Evolutionary conservation across 768 basidiomycete genomes (phyloP).

Genomic region (Lactarius hatsudake): DNA sequence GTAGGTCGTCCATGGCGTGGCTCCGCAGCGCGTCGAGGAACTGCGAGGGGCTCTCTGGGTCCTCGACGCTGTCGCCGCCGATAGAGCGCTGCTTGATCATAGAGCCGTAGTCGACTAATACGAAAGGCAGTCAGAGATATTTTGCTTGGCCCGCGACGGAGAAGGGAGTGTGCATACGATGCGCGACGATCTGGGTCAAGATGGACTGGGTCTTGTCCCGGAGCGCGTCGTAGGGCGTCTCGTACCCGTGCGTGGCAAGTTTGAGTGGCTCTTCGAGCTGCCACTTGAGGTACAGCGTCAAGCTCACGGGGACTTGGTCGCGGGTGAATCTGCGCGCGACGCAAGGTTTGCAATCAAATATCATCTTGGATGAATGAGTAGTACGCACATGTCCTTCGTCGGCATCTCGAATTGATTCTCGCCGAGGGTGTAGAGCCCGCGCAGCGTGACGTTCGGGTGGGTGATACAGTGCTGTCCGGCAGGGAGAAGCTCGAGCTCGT

Average conservation of each 20-base stretch:
- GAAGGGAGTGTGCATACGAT: slow-evolving; percentile 52
- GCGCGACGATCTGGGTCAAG: slow-evolving; percentile 81
- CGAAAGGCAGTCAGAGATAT: neutral
- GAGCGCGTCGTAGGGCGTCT: slow-evolving; percentile 76
- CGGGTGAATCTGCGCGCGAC: slow-evolving; percentile 60
- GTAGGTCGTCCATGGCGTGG: slow-evolving; percentile 85
- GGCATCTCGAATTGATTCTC: slow-evolving; percentile 87
- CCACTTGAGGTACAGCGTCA: slow-evolving; percentile 84
- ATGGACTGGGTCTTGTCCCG: slow-evolving; percentile 84
- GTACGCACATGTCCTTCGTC: slow-evolving; percentile 75
- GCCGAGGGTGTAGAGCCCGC: slow-evolving; percentile 75
- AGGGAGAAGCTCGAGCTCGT: slow-evolving; percentile 72
- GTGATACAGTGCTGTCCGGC: slow-evolving; percentile 86
- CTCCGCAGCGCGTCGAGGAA: slow-evolving; percentile 81
- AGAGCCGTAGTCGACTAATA: slow-evolving; percentile 49
- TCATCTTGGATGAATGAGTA: neutral
- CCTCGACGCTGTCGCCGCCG: slow-evolving; percentile 72
- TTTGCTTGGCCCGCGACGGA: neutral
- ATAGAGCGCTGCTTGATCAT: slow-evolving; percentile 80
- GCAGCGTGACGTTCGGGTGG: slow-evolving; percentile 76
- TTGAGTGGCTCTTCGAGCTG: slow-evolving; percentile 52
- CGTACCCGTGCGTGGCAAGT: slow-evolving; percentile 81
- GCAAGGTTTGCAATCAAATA: neutral
- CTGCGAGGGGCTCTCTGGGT: slow-evolving; percentile 66
- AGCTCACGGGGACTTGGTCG: slow-evolving; percentile 81